A percentile compares a stretch with the other conserved stretches of the same genome.
These are phyloP conservation scores for Tilletia caries DNA, from an alignment of 1,284 basidiomycete genomes.

Conservation along the genomic window DNA sequence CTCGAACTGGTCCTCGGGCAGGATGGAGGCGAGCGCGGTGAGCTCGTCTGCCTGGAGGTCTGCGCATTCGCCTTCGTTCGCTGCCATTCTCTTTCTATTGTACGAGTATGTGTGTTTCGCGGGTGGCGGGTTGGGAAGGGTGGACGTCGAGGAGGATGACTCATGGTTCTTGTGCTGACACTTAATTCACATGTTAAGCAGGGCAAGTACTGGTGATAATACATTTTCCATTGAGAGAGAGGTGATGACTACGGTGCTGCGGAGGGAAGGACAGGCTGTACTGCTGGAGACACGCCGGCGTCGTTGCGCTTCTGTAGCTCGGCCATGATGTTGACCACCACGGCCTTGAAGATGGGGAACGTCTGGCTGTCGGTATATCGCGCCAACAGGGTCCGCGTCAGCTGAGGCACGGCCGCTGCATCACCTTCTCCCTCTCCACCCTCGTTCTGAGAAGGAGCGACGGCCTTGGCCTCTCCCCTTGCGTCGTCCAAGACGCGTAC, in stretches of 20 bases:
- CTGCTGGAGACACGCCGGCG: too few species aligned
- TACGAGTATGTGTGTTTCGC: too few species aligned
- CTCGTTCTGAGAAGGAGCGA: background rate
- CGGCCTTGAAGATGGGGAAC: constrained; percentile 46
- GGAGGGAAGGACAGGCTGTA: too few species aligned
- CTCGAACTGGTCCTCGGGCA: background rate
- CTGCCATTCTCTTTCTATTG: too few species aligned
- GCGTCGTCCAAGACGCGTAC: constrained; percentile 80
- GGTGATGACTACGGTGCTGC: background rate
- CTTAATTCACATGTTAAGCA: background rate
- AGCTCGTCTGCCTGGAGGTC: background rate
- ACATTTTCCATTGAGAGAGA: background rate
- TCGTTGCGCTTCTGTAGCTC: constrained; percentile 2
- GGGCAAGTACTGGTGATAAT: background rate
- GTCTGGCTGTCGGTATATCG: constrained; percentile 44
- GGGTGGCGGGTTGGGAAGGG: background rate
- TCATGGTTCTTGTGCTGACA: background rate
- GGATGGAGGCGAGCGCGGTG: constrained; percentile 3
- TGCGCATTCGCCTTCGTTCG: background rate
- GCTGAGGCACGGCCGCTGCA: constrained; percentile 15
- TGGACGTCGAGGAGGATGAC: background rate
- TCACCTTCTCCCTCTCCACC: background rate
- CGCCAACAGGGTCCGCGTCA: constrained; percentile 40
- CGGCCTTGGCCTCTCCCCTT: constrained; percentile 34
- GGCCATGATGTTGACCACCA: background rate